Evolutionary conservation across 345 rosid species (phyloP).

Genomic region (Lagerstroemia speciosa): DNA sequence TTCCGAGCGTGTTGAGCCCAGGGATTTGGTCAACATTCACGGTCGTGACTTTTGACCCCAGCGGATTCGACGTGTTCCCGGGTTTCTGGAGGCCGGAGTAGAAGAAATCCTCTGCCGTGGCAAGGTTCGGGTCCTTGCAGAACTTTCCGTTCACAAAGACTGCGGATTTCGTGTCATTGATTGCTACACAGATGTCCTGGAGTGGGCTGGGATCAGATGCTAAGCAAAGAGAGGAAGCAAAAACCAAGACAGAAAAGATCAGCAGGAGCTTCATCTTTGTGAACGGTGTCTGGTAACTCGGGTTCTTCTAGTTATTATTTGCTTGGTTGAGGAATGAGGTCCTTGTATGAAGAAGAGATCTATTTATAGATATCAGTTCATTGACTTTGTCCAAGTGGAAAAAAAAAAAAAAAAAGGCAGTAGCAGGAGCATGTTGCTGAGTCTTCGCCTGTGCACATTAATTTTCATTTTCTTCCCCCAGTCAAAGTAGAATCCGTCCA

Average conservation of each 20-base stretch:
- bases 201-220: constrained; percentile 23
- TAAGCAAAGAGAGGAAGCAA: constrained; percentile 1
- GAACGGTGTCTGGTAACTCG: not conserved
- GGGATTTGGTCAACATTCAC: constrained; percentile 9
- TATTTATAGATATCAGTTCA: not conserved
- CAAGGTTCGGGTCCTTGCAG: constrained; percentile 26
- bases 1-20: constrained; percentile 23
- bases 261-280: constrained; percentile 9
- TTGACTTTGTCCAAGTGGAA: not conserved
- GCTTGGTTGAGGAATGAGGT: not conserved
- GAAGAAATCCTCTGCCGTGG: constrained; percentile 19
- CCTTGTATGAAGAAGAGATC: not conserved
- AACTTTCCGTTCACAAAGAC: constrained; percentile 33
- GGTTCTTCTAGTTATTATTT: not conserved
- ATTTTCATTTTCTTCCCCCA: not conserved
- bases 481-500: not conserved
- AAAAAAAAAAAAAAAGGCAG: too few relatives aligned
- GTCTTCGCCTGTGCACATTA: not conserved
- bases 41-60: constrained; percentile 17
- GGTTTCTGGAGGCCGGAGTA: constrained; percentile 14
- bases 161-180: constrained; percentile 4
- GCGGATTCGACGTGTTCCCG: constrained; percentile 8
- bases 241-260: constrained; percentile 11
- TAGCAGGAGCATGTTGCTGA: not conserved
- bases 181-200: constrained; percentile 24